A percentile compares a stretch with the other conserved stretches of the same genome.
Conservation (phyloP, 192 early-diverging fungal genomes). For the Umbelopsis ramanniana region DNA sequence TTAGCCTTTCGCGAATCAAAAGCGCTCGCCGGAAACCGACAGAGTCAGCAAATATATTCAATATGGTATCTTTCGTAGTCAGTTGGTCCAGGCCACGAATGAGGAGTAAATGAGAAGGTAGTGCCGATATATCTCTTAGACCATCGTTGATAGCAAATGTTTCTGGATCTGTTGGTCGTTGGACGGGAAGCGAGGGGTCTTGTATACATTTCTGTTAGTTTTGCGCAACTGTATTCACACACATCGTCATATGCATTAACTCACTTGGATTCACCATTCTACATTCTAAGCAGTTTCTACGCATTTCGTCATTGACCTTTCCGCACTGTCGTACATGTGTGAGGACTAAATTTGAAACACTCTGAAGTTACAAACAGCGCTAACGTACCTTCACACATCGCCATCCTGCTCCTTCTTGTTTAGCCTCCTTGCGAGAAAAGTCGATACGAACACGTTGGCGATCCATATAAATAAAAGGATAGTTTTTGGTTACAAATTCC, state of each 20-base stretch:
- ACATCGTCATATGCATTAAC: background rate
- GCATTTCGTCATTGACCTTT: slow-evolving; percentile 30
- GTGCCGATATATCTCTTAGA: slow-evolving; percentile 53
- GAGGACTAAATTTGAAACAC: background rate
- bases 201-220: background rate
- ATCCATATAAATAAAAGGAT: slow-evolving; percentile 38
- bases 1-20: slow-evolving; percentile 60
- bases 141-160: slow-evolving; percentile 60
- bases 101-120: slow-evolving; percentile 59
- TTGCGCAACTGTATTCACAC: background rate
- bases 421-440: slow-evolving; percentile 36
- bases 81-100: slow-evolving; percentile 62
- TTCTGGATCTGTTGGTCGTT: slow-evolving; percentile 31
- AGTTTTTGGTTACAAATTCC: slow-evolving; percentile 43
- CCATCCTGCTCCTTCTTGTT: slow-evolving; percentile 36
- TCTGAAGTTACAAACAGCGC: no score
- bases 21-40: slow-evolving; percentile 46
- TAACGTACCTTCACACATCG: slow-evolving; percentile 32
- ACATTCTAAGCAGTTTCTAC: slow-evolving; percentile 35
- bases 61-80: slow-evolving; percentile 60
- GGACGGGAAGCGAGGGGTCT: slow-evolving; percentile 23
- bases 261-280: slow-evolving; percentile 28
- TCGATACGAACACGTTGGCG: slow-evolving; percentile 40
- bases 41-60: slow-evolving; percentile 29
- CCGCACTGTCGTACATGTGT: slow-evolving; percentile 23